Evolutionary conservation across 345 rosid genomes (phyloP).

Genomic region (Syzygium grande): DNA sequence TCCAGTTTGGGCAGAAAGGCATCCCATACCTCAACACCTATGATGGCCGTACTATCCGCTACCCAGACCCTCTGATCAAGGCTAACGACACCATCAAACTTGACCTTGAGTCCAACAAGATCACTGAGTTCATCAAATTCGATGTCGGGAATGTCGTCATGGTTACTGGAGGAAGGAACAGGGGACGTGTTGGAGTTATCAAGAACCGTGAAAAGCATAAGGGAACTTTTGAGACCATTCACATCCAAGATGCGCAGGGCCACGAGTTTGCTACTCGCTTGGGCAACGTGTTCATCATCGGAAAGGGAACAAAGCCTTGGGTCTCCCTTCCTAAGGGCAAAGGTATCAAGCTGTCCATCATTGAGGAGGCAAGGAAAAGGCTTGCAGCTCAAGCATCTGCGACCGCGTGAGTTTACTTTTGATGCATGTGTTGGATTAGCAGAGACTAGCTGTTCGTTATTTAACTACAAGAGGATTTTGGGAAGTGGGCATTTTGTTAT

Average conservation of each 20-base stretch:
- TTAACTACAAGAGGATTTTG: not conserved
- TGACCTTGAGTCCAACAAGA: not conserved
- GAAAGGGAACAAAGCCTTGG: not conserved
- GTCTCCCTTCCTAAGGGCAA: not conserved
- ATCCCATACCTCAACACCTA: not conserved
- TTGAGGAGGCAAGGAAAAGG: not conserved
- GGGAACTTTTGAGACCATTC: not conserved
- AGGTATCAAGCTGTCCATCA: not conserved
- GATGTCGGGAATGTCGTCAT: not conserved
- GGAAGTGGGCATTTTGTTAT: not conserved
- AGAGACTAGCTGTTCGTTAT: not conserved
- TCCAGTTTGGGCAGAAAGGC: not conserved
- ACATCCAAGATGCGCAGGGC: not conserved
- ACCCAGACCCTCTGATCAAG: not conserved
- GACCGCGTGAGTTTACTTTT: not conserved
- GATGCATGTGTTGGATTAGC: not conserved
- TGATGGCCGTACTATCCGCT: not conserved
- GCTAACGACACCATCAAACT: not conserved
- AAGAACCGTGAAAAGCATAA: not conserved
- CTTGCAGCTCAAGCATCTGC: not conserved
- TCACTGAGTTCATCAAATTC: not conserved
- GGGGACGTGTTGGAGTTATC: not conserved
- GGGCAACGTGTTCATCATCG: not conserved
- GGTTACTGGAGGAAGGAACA: not conserved
- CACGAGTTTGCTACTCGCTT: not conserved